Percentiles rank a stretch among this genome's conserved stretches.
phyloP scores from a whole-genome alignment of 768 basidiomycete species.

The Tricholoma saponaceum region DNA sequence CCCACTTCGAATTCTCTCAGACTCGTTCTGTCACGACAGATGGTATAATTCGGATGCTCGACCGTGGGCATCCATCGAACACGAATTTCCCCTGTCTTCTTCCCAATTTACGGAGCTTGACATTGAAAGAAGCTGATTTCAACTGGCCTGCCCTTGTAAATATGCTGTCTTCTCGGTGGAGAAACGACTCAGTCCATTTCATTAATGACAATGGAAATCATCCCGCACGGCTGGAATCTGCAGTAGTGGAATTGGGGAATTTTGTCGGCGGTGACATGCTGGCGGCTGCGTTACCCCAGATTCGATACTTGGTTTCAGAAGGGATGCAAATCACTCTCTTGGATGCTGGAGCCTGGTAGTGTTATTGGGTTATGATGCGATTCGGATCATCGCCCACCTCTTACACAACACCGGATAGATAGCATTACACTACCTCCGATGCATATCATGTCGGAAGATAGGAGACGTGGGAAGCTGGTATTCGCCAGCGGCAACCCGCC shows the following conservation, averaged over 20 bases:
- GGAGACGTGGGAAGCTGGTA: too few relatives aligned
- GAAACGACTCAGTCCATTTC: neutral
- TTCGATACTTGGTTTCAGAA: neutral
- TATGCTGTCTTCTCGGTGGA: neutral
- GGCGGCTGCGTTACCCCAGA: neutral
- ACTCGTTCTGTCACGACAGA: too few relatives aligned
- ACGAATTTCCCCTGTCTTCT: neutral
- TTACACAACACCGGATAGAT: too few relatives aligned
- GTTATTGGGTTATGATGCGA: too few relatives aligned
- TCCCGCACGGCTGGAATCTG: neutral
- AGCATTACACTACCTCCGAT: too few relatives aligned
- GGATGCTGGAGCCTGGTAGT: too few relatives aligned
- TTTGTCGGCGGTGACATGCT: too few relatives aligned
- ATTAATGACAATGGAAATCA: neutral
- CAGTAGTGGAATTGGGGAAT: neutral
- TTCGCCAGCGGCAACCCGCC: too few relatives aligned
- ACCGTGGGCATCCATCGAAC: neutral
- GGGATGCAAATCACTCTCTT: neutral
- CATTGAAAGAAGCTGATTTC: neutral
- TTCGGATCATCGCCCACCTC: too few relatives aligned
- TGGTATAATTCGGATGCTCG: neutral
- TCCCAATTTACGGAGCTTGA: neutral
- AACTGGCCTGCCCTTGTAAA: neutral
- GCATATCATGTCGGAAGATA: too few relatives aligned
- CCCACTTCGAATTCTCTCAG: neutral